phyloP scores from a whole-genome alignment of 257 asterid species.

The Thymus quinquecostatus region DNA sequence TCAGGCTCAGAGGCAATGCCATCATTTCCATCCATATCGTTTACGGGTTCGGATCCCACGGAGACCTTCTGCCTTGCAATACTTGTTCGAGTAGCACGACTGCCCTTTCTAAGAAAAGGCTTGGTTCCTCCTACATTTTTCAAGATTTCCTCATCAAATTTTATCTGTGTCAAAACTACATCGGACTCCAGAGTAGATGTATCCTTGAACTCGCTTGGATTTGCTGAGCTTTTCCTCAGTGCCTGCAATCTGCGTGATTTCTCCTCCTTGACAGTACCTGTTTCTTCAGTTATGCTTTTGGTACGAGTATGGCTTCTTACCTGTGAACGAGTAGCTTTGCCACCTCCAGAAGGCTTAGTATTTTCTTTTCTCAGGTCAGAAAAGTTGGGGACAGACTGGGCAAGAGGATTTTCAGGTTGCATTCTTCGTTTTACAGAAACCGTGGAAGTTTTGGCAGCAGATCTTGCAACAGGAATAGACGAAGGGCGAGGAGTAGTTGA shows the following conservation, averaged over 20 bases:
- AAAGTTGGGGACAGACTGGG: constrained; percentile 88
- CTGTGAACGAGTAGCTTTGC: constrained; percentile 62
- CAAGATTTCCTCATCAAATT: constrained; percentile 50
- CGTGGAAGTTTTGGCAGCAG: constrained; percentile 58
- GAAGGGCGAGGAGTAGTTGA: constrained; percentile 64
- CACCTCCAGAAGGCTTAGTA: constrained; percentile 58
- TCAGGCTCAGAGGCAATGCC: constrained; percentile 53
- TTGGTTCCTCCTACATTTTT: constrained; percentile 53
- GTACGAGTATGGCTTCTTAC: constrained; percentile 51
- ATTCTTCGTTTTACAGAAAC: constrained; percentile 63
- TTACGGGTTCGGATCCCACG: constrained; percentile 39
- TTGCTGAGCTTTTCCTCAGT: constrained; percentile 60
- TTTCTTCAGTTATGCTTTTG: constrained; percentile 50
- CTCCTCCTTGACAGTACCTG: constrained; percentile 46
- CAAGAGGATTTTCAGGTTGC: constrained; percentile 83
- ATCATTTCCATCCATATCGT: constrained; percentile 51
- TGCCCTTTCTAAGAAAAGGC: constrained; percentile 68
- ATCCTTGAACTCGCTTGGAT: constrained; percentile 54
- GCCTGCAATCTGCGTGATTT: constrained; percentile 64
- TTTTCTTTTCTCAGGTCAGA: constrained; percentile 83
- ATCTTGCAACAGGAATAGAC: constrained; percentile 58
- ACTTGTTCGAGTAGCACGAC: constrained; percentile 51
- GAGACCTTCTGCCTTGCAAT: constrained; percentile 50
- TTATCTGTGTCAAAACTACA: constrained; percentile 53
- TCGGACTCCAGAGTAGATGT: constrained; percentile 51